phyloP scores from a whole-genome alignment of 495 filamentous ascomycete genomes.

The Penicillium lagena region DNA sequence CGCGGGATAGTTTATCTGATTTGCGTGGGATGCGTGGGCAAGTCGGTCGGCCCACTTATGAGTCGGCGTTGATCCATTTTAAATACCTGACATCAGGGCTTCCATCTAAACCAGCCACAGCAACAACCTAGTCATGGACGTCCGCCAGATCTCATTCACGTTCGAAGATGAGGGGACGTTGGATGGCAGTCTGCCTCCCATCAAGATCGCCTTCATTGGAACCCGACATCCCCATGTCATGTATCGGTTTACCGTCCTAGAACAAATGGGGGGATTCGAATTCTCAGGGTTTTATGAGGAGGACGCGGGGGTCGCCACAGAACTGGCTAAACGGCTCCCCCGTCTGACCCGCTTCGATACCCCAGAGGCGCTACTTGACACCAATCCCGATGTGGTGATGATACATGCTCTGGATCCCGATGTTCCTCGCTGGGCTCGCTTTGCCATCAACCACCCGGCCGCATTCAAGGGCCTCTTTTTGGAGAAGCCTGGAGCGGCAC shows the following conservation, averaged over 20 bases:
- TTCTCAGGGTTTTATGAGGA: conserved; percentile 11
- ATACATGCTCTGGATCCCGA: conserved; percentile 11
- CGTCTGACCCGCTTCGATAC: conserved; percentile 6
- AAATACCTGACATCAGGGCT: no score
- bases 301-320: conserved; percentile 3
- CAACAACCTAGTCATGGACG: conserved; percentile 1
- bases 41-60: no score
- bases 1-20: no score
- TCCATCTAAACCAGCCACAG: no score
- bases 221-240: conserved; percentile 10
- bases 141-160: conserved; percentile 5
- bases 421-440: conserved; percentile 11
- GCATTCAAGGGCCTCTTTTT: conserved; percentile 8
- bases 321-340: conserved; percentile 4
- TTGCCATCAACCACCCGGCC: conserved; percentile 8
- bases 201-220: conserved; percentile 11
- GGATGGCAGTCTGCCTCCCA: conserved; percentile 1
- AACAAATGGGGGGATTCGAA: conserved; percentile 11
- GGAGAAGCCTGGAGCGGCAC: not conserved
- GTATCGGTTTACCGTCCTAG: conserved; percentile 11
- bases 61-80: no score
- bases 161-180: conserved; percentile 1
- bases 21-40: no score
- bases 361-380: conserved; percentile 3
- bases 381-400: conserved; percentile 12